phyloP scores from a whole-genome alignment of 1,284 basidiomycete species.

The Tilletia setariae region DNA sequence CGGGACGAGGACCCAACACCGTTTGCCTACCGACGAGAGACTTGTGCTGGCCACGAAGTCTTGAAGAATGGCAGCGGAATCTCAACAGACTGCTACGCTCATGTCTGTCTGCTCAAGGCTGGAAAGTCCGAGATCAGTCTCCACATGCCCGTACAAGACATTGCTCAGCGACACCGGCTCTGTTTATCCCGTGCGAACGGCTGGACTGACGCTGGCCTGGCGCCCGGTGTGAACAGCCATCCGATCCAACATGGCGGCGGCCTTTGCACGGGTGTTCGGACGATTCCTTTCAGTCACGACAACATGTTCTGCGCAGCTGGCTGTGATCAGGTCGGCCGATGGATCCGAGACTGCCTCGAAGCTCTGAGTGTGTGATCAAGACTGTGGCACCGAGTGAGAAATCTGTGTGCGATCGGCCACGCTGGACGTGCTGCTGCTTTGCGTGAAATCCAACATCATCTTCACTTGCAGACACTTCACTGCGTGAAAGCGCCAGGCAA shows the following conservation, averaged over 20 bases:
- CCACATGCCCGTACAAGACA: too few species aligned
- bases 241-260: background rate
- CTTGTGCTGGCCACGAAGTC: background rate
- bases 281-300: slow-evolving; percentile 8
- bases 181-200: slow-evolving; percentile 2
- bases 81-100: background rate
- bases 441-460: background rate
- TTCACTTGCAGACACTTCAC: background rate
- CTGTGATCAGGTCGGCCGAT: slow-evolving; percentile 1
- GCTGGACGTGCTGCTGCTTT: too few species aligned
- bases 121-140: background rate
- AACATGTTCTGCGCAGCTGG: slow-evolving; percentile 7
- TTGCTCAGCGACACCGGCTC: background rate
- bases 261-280: background rate
- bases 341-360: background rate
- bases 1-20: slow-evolving; percentile 5
- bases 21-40: background rate
- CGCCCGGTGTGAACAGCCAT: background rate
- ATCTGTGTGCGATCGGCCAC: too few species aligned
- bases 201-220: background rate
- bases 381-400: background rate
- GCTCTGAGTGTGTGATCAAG: background rate
- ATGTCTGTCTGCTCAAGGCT: slow-evolving; percentile 12
- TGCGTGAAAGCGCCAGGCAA: too few species aligned
- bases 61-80: background rate